A percentile compares a stretch with the other conserved stretches of the same genome.
Conservation (phyloP, 2,329 filamentous ascomycete genomes). For the Cercospora citrullina region DNA sequence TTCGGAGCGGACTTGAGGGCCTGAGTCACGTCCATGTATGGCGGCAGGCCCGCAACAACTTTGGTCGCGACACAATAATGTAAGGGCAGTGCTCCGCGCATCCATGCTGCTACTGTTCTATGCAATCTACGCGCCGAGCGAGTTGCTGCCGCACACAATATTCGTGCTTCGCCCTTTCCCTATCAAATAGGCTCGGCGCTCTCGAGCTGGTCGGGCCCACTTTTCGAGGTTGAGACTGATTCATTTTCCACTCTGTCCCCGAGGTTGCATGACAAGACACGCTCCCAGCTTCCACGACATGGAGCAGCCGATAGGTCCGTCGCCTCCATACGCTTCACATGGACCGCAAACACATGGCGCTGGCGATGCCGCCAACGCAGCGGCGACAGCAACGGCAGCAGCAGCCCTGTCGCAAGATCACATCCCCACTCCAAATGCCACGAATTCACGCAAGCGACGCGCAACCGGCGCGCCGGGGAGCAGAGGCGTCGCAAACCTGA, state of each 20-base stretch:
- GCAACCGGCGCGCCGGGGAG: constrained; percentile 42
- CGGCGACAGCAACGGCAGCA: constrained; percentile 41
- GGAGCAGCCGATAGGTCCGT: constrained; percentile 1
- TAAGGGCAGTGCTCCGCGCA: background rate
- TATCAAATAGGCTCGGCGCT: background rate
- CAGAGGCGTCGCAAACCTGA: constrained; percentile 82
- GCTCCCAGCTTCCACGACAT: background rate
- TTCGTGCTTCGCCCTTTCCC: background rate
- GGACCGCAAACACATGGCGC: background rate
- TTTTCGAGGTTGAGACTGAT: constrained; percentile 4
- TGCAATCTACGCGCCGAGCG: background rate
- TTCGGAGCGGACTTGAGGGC: background rate
- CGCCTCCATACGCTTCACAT: constrained; percentile 8
- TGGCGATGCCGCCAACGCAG: constrained; percentile 45
- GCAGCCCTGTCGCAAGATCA: constrained; percentile 25
- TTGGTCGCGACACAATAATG: background rate
- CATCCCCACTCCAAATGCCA: constrained; percentile 23
- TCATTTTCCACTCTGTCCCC: constrained; percentile 4
- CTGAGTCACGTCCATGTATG: constrained; percentile 3
- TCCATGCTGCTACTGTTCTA: background rate
- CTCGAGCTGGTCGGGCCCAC: background rate
- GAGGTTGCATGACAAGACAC: constrained; percentile 7
- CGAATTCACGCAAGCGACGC: constrained; percentile 37
- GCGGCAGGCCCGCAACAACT: background rate
- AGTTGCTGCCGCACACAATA: background rate